Base-by-base conservation (phyloP, 768 basidiomycete genomes). In the Suillus brevipes region DNA sequence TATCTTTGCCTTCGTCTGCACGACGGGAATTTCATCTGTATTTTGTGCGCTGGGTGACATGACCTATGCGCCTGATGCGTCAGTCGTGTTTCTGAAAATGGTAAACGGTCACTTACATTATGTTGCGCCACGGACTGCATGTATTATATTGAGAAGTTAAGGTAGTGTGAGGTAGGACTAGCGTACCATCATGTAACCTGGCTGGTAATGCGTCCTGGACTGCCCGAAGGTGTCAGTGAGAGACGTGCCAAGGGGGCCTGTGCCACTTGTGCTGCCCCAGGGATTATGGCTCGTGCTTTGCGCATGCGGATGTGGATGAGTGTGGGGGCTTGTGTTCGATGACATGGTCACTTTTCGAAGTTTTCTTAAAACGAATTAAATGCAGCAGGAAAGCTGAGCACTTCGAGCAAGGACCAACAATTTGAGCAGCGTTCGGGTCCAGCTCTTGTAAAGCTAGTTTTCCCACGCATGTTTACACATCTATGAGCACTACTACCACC, bases 1-100 rank as follows among this genome's bases (percentile, higher is more conserved):
- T 79, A 92, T 83, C 73, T 93, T 91, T 28, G 91, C 91, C 72
- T 93, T 93, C 1, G 91, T 92, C 66, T 85, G 87, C 18, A 94
- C 87, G 14, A 90, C 80, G 4, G 91, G 91, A 52, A 85, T 82
- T 65, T 94, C 91, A 66, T 92, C 91, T 16, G 84, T 80, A 36
- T 89, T 85, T 72, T 88, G 87, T 63, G 80, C 84, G 40, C 81
- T 84, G 68, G 85, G 87, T 5, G 84, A 85, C 40, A 78, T 67
- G 34, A 65, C 62, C 75, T 81, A 68, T 57, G 52, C 20, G 20
- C 13, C 60, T 36, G 6, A 34, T 49, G 23, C 7, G 34, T 67
- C 45, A 65, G 57, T 34, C 45, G 4, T 23, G 53, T 34, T 55
- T 6, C 10, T 9, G 50, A 10, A 20, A 36, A 60, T 9, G 3